A percentile compares a stretch with the other conserved stretches of the same genome.
Conservation (phyloP, 2,329 filamentous ascomycete species). For the Claviceps fusiformis region DNA sequence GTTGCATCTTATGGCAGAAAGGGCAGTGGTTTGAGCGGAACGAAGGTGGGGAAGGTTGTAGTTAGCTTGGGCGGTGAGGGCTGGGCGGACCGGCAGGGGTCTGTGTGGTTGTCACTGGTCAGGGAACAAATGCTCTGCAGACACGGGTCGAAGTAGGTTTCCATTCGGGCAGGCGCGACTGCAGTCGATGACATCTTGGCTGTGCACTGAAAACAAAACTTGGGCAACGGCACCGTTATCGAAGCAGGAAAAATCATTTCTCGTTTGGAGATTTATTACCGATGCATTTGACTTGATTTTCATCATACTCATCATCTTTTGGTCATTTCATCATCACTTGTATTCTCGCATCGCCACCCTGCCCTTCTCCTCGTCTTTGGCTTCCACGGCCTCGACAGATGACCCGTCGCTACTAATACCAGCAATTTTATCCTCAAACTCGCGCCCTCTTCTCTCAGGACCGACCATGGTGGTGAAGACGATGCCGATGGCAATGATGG, state of each 20-base stretch:
- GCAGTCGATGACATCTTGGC: too few species aligned
- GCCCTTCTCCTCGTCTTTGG: slow-evolving; percentile 19
- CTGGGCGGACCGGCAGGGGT: too few species aligned
- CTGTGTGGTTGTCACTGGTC: too few species aligned
- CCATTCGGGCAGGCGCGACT: too few species aligned
- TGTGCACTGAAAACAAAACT: too few species aligned
- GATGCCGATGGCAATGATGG: slow-evolving; percentile 61
- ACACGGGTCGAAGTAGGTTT: too few species aligned
- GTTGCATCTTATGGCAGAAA: slow-evolving; percentile 1
- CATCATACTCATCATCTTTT: neutral
- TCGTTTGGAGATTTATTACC: neutral
- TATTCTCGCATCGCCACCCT: slow-evolving; percentile 7
- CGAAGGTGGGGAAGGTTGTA: slow-evolving; percentile 1
- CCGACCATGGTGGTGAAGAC: slow-evolving; percentile 54
- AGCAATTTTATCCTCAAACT: slow-evolving; percentile 47
- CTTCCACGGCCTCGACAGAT: slow-evolving; percentile 16
- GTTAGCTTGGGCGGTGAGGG: slow-evolving; percentile 1
- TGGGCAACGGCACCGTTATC: too few species aligned
- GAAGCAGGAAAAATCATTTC: neutral
- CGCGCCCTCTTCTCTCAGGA: slow-evolving; percentile 58
- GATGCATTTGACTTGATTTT: neutral
- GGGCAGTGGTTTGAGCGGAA: neutral
- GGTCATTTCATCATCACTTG: neutral
- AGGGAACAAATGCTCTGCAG: too few species aligned
- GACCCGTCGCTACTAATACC: slow-evolving; percentile 17